phyloP scores from a whole-genome alignment of 495 filamentous ascomycete genomes.

The Penicillium tannophilum region DNA sequence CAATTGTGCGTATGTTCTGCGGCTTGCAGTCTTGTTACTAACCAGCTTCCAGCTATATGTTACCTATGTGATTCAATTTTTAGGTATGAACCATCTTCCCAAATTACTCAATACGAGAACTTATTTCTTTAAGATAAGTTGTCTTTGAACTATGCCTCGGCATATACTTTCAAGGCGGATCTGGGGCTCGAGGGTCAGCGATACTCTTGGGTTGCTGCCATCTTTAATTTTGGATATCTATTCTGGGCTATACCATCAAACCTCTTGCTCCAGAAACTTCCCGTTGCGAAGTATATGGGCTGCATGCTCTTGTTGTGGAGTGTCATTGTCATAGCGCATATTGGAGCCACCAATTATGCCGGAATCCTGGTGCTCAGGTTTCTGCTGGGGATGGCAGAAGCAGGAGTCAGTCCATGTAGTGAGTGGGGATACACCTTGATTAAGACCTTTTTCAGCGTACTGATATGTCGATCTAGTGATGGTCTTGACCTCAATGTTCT shows the following conservation, averaged over 20 bases:
- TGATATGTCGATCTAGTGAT: conserved; percentile 26
- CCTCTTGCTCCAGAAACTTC: conserved; percentile 55
- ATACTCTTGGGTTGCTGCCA: conserved; percentile 55
- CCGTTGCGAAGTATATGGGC: conserved; percentile 60
- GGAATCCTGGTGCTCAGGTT: conserved; percentile 61
- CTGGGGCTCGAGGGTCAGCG: conserved; percentile 54
- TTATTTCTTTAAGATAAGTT: conserved; percentile 27
- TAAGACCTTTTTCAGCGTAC: not conserved
- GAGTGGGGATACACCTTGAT: conserved; percentile 8
- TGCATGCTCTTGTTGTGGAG: conserved; percentile 64
- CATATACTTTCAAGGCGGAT: conserved; percentile 40
- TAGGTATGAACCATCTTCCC: conserved; percentile 20
- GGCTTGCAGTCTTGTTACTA: not conserved
- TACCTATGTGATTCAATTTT: conserved; percentile 41
- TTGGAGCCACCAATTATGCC: conserved; percentile 58
- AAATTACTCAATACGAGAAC: not conserved
- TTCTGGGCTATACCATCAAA: conserved; percentile 55
- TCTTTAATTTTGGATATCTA: conserved; percentile 56
- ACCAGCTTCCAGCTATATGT: conserved; percentile 31
- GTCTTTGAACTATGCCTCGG: conserved; percentile 45
- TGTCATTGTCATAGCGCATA: conserved; percentile 53
- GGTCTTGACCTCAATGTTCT: conserved; percentile 69
- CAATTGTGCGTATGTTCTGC: conserved; percentile 27
- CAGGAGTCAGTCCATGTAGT: conserved; percentile 55
- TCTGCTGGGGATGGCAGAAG: conserved; percentile 66